A percentile compares a stretch with the other conserved stretches of the same genome.
These are phyloP conservation scores for Pisolithus sp. DNA, from an alignment of 768 basidiomycete genomes.

Conservation along the genomic window DNA sequence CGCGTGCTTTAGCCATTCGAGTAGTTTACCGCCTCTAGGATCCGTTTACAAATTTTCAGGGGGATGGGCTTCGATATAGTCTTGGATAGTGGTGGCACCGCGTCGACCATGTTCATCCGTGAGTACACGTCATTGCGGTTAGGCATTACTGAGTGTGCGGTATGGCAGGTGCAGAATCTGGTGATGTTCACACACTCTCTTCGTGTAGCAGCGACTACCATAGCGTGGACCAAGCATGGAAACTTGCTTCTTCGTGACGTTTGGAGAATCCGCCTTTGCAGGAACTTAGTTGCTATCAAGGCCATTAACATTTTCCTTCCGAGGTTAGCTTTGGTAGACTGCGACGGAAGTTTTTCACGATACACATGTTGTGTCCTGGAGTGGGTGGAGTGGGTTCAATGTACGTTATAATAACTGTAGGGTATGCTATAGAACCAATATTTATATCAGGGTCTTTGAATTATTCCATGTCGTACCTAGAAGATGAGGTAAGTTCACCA, in stretches of 20 bases:
- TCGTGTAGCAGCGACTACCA: conserved; percentile 24
- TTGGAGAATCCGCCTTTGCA: not conserved
- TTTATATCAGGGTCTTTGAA: too few relatives aligned
- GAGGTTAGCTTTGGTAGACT: too few relatives aligned
- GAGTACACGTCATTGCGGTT: conserved; percentile 24
- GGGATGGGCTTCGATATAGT: conserved; percentile 69
- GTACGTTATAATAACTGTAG: too few relatives aligned
- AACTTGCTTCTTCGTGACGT: conserved; percentile 27
- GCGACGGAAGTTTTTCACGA: too few relatives aligned
- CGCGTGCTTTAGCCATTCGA: not conserved
- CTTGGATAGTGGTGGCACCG: conserved; percentile 42
- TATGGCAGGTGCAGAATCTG: conserved; percentile 38
- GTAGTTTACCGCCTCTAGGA: conserved; percentile 30
- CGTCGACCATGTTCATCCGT: conserved; percentile 66
- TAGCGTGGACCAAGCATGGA: conserved; percentile 30
- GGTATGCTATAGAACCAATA: too few relatives aligned
- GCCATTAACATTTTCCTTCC: too few relatives aligned
- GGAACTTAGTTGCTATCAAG: not conserved
- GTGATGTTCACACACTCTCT: conserved; percentile 32
- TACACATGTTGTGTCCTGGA: too few relatives aligned
- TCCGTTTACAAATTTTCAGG: conserved; percentile 64
- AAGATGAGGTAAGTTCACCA: not conserved
- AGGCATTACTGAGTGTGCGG: not conserved
- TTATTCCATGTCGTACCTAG: conserved; percentile 6
- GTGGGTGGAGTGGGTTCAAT: too few relatives aligned